Evolutionary conservation across 305 asterid genomes (phyloP).

Genomic region (Rubia peregrina): DNA sequence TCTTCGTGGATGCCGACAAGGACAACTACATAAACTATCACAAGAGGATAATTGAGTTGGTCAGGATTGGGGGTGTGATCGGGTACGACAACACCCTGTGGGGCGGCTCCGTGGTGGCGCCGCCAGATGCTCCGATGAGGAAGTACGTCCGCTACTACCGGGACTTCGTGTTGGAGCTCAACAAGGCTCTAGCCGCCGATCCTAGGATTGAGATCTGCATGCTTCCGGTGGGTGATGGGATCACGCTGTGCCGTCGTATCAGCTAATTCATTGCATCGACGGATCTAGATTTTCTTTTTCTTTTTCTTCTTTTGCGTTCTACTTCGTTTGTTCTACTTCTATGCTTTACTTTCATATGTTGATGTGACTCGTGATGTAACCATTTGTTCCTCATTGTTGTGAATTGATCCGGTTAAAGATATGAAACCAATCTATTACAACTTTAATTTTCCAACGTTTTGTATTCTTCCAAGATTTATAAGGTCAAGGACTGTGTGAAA

Average conservation of each 20-base stretch:
- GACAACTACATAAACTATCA: conserved; percentile 74
- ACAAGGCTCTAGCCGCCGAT: conserved; percentile 79
- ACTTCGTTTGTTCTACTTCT: neutral
- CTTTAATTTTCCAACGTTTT: no score
- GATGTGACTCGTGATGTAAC: neutral
- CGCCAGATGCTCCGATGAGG: conserved; percentile 70
- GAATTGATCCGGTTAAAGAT: no score
- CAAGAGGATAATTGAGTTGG: conserved; percentile 53
- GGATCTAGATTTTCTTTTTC: neutral
- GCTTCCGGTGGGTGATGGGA: conserved; percentile 88
- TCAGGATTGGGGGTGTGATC: conserved; percentile 68
- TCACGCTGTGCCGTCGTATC: conserved; percentile 84
- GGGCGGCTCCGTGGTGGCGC: conserved; percentile 77
- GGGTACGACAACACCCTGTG: conserved; percentile 87
- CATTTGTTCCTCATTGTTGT: neutral
- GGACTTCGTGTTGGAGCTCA: conserved; percentile 63
- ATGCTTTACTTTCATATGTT: neutral
- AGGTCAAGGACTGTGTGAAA: no score
- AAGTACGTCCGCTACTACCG: conserved; percentile 56
- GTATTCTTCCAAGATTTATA: no score
- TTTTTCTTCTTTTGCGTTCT: neutral
- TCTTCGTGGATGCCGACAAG: conserved; percentile 83
- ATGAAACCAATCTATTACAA: no score
- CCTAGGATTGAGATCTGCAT: conserved; percentile 86
- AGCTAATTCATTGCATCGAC: conserved; percentile 19